Percentiles rank a stretch among this genome's conserved stretches.
Conservation (phyloP, 2,329 filamentous ascomycete species). For the Zalaria sp. region DNA sequence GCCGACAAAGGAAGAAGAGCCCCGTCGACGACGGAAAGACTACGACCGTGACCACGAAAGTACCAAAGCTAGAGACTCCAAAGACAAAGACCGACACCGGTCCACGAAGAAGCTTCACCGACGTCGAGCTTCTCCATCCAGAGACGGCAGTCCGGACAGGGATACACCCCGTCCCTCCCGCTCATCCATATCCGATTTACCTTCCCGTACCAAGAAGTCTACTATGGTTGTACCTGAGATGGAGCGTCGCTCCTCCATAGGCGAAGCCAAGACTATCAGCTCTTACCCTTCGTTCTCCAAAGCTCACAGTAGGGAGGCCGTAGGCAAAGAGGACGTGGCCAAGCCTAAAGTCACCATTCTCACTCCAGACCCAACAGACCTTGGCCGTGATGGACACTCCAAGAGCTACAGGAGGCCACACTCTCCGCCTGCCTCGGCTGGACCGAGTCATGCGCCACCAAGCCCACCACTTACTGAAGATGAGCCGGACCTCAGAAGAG, state of each 20-base stretch:
- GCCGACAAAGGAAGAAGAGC: conserved; percentile 5
- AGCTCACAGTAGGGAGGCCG: conserved; percentile 76
- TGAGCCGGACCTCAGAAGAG: conserved; percentile 29
- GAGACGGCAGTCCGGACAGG: conserved; percentile 7
- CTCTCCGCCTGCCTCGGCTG: conserved; percentile 7
- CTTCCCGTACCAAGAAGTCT: conserved; percentile 15
- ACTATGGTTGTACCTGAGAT: conserved; percentile 31
- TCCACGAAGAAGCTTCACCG: conserved; percentile 7
- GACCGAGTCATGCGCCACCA: conserved; percentile 24
- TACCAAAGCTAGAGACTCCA: conserved; percentile 12
- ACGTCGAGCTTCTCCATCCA: conserved; percentile 9
- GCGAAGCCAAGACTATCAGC: conserved; percentile 27
- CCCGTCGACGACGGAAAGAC: conserved; percentile 23
- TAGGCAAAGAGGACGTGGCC: conserved; percentile 37
- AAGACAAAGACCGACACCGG: conserved; percentile 12
- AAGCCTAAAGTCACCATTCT: conserved; percentile 18
- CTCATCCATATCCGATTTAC: conserved; percentile 7
- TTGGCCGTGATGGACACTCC: conserved; percentile 16
- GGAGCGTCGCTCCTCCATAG: conserved; percentile 24
- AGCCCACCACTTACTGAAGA: conserved; percentile 32
- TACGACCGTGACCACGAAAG: conserved; percentile 17
- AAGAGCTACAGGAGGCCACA: conserved; percentile 15
- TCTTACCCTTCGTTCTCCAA: conserved; percentile 81
- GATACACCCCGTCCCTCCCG: conserved; percentile 4
- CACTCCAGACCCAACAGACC: conserved; percentile 28